A percentile compares a stretch with the other conserved stretches of the same genome.
Evolutionary conservation across 2,329 filamentous ascomycete species (phyloP).

Genomic region (Orbilia blumenaviensis): DNA sequence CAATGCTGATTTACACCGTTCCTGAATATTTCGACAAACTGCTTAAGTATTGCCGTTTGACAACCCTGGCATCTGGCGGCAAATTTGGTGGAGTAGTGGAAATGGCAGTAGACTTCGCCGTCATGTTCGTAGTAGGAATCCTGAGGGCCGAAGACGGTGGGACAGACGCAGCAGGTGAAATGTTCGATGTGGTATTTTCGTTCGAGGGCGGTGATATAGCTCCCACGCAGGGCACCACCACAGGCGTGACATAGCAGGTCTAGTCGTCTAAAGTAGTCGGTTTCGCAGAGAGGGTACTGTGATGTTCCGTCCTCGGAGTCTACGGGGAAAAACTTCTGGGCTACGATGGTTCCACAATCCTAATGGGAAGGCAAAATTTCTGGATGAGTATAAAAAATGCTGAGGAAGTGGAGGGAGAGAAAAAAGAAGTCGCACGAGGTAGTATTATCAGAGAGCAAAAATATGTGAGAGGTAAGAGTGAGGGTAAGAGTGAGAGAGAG

Average conservation of each 20-base stretch:
- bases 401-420: not conserved
- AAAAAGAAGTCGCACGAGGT: not conserved
- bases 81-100: conserved; percentile 97
- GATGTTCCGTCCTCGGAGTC: conserved; percentile 82
- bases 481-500: not conserved
- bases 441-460: not conserved
- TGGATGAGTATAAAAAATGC: no score
- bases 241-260: conserved; percentile 92
- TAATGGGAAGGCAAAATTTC: no score
- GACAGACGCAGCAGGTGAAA: conserved; percentile 96
- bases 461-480: not conserved
- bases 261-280: conserved; percentile 92
- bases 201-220: conserved; percentile 96
- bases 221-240: conserved; percentile 89
- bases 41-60: conserved; percentile 95
- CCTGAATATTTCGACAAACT: conserved; percentile 98
- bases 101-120: conserved; percentile 95
- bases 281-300: conserved; percentile 97
- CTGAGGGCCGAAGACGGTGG: conserved; percentile 96
- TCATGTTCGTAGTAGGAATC: conserved; percentile 99
- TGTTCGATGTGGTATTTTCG: conserved; percentile 99
- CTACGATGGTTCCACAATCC: conserved; percentile 97
- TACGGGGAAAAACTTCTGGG: conserved; percentile 98
- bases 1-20: conserved; percentile 99
- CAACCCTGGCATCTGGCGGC: conserved; percentile 96